Conservation (phyloP, 2,329 filamentous ascomycete genomes). For the Pseudocercospora musae region DNA sequence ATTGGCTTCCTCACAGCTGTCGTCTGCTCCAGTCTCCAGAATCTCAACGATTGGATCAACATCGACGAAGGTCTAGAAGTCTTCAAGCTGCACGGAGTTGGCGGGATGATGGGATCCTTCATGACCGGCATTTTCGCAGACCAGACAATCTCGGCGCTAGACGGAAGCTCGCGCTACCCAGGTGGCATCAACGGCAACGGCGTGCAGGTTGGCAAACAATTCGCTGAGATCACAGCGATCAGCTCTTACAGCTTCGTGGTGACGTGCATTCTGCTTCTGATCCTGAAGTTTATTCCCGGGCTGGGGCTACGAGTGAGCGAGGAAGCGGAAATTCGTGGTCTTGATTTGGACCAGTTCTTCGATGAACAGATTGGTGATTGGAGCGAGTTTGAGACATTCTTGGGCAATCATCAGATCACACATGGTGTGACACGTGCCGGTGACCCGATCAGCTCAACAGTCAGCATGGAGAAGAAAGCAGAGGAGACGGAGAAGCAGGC, state of each 20-base stretch:
- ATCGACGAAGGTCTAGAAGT: slow-evolving; percentile 60
- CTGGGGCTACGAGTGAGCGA: slow-evolving; percentile 54
- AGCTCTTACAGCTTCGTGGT: slow-evolving; percentile 53
- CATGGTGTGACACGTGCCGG: slow-evolving; percentile 24
- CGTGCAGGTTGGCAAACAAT: slow-evolving; percentile 54
- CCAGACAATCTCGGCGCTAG: slow-evolving; percentile 47
- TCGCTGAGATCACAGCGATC: slow-evolving; percentile 56
- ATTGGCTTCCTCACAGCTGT: slow-evolving; percentile 56
- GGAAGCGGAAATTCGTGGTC: slow-evolving; percentile 54
- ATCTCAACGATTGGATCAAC: slow-evolving; percentile 53
- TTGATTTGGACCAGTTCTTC: slow-evolving; percentile 55
- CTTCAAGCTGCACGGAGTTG: slow-evolving; percentile 58
- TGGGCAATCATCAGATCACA: slow-evolving; percentile 19
- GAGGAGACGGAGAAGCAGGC: slow-evolving; percentile 11
- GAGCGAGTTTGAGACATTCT: slow-evolving; percentile 26
- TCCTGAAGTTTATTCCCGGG: slow-evolving; percentile 54
- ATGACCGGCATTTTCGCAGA: slow-evolving; percentile 57
- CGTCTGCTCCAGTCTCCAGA: slow-evolving; percentile 49
- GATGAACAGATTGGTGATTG: slow-evolving; percentile 52
- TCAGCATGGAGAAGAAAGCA: slow-evolving; percentile 9
- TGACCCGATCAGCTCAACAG: slow-evolving; percentile 15
- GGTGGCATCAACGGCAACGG: slow-evolving; percentile 55
- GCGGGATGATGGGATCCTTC: slow-evolving; percentile 57
- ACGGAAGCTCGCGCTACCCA: slow-evolving; percentile 48
- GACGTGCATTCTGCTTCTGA: slow-evolving; percentile 50